phyloP scores from a whole-genome alignment of 2,329 filamentous ascomycete genomes.

The Thelonectria olida region DNA sequence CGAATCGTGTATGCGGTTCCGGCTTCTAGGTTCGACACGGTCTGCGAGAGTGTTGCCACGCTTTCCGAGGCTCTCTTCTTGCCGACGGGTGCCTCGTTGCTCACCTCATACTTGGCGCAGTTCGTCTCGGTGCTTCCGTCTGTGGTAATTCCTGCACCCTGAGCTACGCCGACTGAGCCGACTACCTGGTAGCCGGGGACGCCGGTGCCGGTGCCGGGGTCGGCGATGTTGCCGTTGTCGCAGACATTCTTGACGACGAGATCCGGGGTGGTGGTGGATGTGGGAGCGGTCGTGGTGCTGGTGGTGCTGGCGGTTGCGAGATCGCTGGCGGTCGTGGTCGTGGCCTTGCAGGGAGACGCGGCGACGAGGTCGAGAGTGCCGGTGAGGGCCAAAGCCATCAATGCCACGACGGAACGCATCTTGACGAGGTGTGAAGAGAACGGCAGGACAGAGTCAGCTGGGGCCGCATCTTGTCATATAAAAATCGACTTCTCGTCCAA shows the following conservation, averaged over 20 bases:
- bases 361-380: background rate
- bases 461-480: background rate
- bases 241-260: background rate
- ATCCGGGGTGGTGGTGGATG: background rate
- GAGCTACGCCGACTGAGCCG: background rate
- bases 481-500: background rate
- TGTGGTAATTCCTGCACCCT: background rate
- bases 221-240: background rate
- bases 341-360: background rate
- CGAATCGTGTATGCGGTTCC: slow-evolving; percentile 28
- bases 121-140: background rate
- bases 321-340: background rate
- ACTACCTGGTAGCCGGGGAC: background rate
- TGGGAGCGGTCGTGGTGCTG: background rate
- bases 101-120: background rate
- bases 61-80: background rate
- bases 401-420: background rate
- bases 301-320: background rate
- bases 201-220: background rate
- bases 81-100: background rate
- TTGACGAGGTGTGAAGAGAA: background rate
- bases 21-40: slow-evolving; percentile 1
- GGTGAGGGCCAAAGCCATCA: background rate
- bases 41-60: background rate
- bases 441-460: background rate